Evolutionary conservation across 148 eudicot species (phyloP).

Genomic region (Cornus suecica): DNA sequence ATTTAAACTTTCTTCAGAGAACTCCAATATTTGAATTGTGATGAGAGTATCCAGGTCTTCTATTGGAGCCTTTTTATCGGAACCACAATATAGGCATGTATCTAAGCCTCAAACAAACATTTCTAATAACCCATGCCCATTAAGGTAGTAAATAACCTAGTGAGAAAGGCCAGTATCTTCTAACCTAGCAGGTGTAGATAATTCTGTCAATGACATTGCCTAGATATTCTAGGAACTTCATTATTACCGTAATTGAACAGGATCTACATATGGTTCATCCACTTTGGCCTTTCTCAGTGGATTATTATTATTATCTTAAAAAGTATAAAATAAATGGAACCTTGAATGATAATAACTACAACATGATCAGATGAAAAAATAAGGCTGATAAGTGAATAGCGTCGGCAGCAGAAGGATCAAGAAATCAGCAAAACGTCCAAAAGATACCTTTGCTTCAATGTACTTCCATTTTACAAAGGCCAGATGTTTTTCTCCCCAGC

Average conservation of each 20-base stretch:
- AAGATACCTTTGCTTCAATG: slow-evolving; percentile 87
- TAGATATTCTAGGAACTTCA: neutral
- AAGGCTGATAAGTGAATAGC: neutral
- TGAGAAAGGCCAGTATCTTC: too few relatives aligned
- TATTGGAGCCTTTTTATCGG: neutral
- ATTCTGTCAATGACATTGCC: neutral
- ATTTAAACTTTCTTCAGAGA: too few relatives aligned
- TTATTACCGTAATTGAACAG: neutral
- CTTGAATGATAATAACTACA: neutral
- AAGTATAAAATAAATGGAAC: too few relatives aligned
- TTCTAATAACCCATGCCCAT: neutral
- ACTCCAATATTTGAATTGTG: too few relatives aligned
- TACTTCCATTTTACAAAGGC: slow-evolving; percentile 84
- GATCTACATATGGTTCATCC: neutral
- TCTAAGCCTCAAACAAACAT: neutral
- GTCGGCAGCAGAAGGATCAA: neutral
- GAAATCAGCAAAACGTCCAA: neutral
- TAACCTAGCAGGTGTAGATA: too few relatives aligned
- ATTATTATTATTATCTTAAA: too few relatives aligned
- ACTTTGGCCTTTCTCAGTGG: neutral
- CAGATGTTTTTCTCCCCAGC: slow-evolving; percentile 96
- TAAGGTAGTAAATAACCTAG: too few relatives aligned
- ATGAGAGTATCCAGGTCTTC: neutral
- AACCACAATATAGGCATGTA: neutral
- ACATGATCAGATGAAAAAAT: neutral